These are phyloP conservation scores for Nowakowskiella sp. DNA, from an alignment of 192 early-diverging fungal genomes.

Conservation along the genomic window DNA sequence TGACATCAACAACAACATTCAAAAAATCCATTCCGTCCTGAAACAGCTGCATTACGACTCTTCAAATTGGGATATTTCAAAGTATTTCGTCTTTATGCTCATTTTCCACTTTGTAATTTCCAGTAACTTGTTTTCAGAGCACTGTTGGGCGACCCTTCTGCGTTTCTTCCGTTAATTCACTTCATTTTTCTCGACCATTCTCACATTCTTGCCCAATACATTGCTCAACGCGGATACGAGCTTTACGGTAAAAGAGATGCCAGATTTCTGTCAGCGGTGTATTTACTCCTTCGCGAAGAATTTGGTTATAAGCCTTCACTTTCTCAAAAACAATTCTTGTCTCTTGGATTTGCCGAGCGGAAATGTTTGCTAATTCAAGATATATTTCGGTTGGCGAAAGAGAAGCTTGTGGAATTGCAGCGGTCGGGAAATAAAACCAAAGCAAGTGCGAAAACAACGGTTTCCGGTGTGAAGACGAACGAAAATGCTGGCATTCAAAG, in stretches of 20 bases:
- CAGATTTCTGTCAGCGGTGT: constrained; percentile 44
- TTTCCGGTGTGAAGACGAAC: too few relatives aligned
- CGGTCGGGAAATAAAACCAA: too few relatives aligned
- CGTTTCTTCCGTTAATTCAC: constrained; percentile 50
- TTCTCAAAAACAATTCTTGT: constrained; percentile 39
- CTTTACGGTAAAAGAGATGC: constrained; percentile 43
- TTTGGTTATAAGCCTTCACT: constrained; percentile 44
- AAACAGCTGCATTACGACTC: constrained; percentile 26
- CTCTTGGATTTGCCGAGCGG: constrained; percentile 40
- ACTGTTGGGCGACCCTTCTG: constrained; percentile 30
- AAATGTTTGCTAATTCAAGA: constrained; percentile 36
- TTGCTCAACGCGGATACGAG: constrained; percentile 27
- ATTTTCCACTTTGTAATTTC: neutral
- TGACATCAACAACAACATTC: constrained; percentile 46
- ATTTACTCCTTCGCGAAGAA: constrained; percentile 39
- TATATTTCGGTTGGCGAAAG: constrained; percentile 10
- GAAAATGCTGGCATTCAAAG: too few relatives aligned
- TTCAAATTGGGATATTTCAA: constrained; percentile 4
- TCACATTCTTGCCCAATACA: constrained; percentile 24
- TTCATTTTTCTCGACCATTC: constrained; percentile 44
- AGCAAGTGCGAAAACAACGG: too few relatives aligned
- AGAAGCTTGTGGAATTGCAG: neutral
- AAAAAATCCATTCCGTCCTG: constrained; percentile 33
- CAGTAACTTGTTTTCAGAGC: constrained; percentile 18
- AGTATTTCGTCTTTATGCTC: constrained; percentile 8